Conservation (phyloP, 108 stramenopile species). For the Schizochytrium sp. region DNA sequence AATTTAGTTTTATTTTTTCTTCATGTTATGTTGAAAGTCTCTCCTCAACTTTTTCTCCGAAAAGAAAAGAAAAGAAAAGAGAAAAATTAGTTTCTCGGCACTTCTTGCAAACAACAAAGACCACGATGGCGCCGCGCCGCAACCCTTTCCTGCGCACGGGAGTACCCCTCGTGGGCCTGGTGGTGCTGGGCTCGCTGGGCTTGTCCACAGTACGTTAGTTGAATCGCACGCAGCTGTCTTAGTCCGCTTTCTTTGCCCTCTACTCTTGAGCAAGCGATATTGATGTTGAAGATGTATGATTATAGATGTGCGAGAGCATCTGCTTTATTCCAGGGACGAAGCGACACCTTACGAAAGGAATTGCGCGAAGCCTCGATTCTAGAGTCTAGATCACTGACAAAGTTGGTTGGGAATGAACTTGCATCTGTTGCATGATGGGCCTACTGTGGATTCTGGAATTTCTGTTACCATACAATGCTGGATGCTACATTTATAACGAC, state of each 20-base stretch:
- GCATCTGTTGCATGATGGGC: background rate
- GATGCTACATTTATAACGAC: background rate
- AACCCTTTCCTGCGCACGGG: constrained; percentile 25
- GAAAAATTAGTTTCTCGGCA: too few relatives aligned
- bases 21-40: too few relatives aligned
- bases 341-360: too few relatives aligned
- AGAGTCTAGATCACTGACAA: too few relatives aligned
- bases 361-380: too few relatives aligned
- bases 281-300: background rate
- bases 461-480: background rate
- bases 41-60: too few relatives aligned
- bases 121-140: background rate
- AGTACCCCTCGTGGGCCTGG: constrained; percentile 13
- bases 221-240: background rate
- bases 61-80: too few relatives aligned
- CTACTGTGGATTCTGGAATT: background rate
- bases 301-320: too few relatives aligned
- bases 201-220: constrained; percentile 56
- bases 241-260: background rate
- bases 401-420: too few relatives aligned
- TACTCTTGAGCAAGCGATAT: background rate
- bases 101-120: too few relatives aligned
- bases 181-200: constrained; percentile 35
- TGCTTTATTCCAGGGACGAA: too few relatives aligned
- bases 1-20: too few relatives aligned